These are phyloP conservation scores for Diplocarpon mali DNA, from an alignment of 2,329 filamentous ascomycete species.

Conservation along the genomic window DNA sequence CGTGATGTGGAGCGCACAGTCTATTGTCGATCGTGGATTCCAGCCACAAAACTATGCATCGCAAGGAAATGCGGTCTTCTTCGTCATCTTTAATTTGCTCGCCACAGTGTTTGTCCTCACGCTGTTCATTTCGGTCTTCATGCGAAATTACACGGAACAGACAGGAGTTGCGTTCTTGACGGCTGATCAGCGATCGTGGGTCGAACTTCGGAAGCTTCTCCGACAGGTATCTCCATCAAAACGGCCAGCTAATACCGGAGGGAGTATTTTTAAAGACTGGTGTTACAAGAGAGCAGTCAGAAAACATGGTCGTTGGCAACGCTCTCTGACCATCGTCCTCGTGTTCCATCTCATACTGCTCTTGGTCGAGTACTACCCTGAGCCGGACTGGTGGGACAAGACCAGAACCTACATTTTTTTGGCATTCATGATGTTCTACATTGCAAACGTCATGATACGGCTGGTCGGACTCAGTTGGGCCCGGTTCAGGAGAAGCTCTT, in stretches of 20 bases:
- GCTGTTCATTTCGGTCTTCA: slow-evolving; percentile 96
- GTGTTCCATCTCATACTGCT: slow-evolving; percentile 75
- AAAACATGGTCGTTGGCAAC: slow-evolving; percentile 88
- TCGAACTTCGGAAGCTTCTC: slow-evolving; percentile 84
- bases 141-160: slow-evolving; percentile 98
- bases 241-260: slow-evolving; percentile 68
- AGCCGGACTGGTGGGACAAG: slow-evolving; percentile 58
- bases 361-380: slow-evolving; percentile 74
- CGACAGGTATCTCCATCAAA: slow-evolving; percentile 92
- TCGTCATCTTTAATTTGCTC: slow-evolving; percentile 91
- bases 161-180: slow-evolving; percentile 95
- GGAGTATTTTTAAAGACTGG: slow-evolving; percentile 77
- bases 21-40: slow-evolving; percentile 62
- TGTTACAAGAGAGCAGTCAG: slow-evolving; percentile 90
- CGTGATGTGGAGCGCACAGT: slow-evolving; percentile 76
- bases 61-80: slow-evolving; percentile 85
- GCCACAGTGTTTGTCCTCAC: slow-evolving; percentile 95
- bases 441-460: slow-evolving; percentile 71
- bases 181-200: slow-evolving; percentile 90
- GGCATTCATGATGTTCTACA: slow-evolving; percentile 68
- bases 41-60: slow-evolving; percentile 62
- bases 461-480: slow-evolving; percentile 85
- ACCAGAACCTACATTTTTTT: slow-evolving; percentile 71
- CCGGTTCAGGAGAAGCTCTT: slow-evolving; percentile 83
- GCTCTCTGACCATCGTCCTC: slow-evolving; percentile 66